Conservation (phyloP, 2,329 filamentous ascomycete species). For the Eurotiales sp. region DNA sequence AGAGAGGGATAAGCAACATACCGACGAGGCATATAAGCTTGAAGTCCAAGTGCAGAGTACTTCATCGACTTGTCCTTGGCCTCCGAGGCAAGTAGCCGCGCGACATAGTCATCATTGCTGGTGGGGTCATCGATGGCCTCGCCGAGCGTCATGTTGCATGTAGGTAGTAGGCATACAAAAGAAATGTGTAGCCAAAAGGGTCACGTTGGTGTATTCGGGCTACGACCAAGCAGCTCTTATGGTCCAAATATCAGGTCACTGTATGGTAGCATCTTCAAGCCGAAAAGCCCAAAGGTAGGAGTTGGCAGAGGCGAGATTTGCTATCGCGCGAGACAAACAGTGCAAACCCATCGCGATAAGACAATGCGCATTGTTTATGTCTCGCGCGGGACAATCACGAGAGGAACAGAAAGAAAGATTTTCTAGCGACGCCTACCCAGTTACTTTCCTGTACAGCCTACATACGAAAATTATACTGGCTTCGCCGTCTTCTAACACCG, state of each 20-base stretch:
- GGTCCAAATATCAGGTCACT: not conserved
- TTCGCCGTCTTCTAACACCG: not conserved
- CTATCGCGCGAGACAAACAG: slow-evolving; percentile 11
- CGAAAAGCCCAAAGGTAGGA: no score
- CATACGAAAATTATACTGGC: no score
- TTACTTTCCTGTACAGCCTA: no score
- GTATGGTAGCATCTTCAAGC: no score
- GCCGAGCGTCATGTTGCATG: slow-evolving; percentile 23
- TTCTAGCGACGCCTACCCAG: no score
- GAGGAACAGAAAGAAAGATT: no score
- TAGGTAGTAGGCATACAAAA: not conserved
- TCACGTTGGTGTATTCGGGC: not conserved
- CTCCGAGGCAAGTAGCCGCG: slow-evolving; percentile 73
- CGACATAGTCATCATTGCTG: slow-evolving; percentile 59
- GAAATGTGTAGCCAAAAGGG: not conserved
- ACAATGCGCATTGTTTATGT: slow-evolving; percentile 9
- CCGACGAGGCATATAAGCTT: slow-evolving; percentile 60
- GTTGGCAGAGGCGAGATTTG: not conserved
- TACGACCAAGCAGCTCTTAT: slow-evolving; percentile 1
- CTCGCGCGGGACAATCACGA: not conserved
- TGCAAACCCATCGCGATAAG: slow-evolving; percentile 16
- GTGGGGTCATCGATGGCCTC: slow-evolving; percentile 44
- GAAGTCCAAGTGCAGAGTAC: slow-evolving; percentile 70
- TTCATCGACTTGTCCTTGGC: slow-evolving; percentile 69
- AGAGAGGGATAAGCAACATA: slow-evolving; percentile 29